A percentile compares a stretch with the other conserved stretches of the same genome.
Conservation (phyloP, 2,329 filamentous ascomycete genomes). For the Magnaporthales sp. region DNA sequence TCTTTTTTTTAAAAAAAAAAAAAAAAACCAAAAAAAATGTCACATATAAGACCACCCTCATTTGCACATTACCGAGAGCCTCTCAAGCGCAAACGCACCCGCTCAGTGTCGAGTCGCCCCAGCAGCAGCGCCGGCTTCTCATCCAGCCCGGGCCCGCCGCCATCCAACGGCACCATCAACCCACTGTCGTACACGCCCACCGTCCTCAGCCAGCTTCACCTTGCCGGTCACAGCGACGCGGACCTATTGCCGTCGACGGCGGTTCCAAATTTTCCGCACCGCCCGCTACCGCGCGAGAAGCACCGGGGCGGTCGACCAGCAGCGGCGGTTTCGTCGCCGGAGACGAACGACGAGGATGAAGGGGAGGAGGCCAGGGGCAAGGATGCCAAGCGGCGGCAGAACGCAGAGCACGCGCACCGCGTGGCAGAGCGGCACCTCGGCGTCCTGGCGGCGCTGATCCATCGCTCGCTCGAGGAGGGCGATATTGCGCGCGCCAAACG, state of each 20-base stretch:
- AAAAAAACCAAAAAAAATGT: slow-evolving; percentile 2
- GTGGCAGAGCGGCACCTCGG: slow-evolving; percentile 45
- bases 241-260: slow-evolving; percentile 30
- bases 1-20: too few relatives aligned
- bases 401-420: slow-evolving; percentile 14
- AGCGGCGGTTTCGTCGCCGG: background rate
- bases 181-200: slow-evolving; percentile 45
- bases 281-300: slow-evolving; percentile 20
- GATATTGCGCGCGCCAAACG: slow-evolving; percentile 65
- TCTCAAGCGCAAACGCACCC: slow-evolving; percentile 23
- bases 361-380: slow-evolving; percentile 10
- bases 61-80: background rate
- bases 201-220: slow-evolving; percentile 41
- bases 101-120: slow-evolving; percentile 16
- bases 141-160: slow-evolving; percentile 20
- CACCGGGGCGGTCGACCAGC: background rate
- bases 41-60: slow-evolving; percentile 2
- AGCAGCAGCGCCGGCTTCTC: slow-evolving; percentile 8
- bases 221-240: slow-evolving; percentile 42
- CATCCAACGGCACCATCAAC: slow-evolving; percentile 31
- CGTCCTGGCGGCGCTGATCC: slow-evolving; percentile 60
- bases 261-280: slow-evolving; percentile 43
- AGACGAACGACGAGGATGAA: slow-evolving; percentile 4
- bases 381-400: slow-evolving; percentile 10
- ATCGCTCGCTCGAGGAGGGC: slow-evolving; percentile 61